Base-by-base conservation (phyloP, 352 stramenopile genomes). In the Globisporangium echinulatum region DNA sequence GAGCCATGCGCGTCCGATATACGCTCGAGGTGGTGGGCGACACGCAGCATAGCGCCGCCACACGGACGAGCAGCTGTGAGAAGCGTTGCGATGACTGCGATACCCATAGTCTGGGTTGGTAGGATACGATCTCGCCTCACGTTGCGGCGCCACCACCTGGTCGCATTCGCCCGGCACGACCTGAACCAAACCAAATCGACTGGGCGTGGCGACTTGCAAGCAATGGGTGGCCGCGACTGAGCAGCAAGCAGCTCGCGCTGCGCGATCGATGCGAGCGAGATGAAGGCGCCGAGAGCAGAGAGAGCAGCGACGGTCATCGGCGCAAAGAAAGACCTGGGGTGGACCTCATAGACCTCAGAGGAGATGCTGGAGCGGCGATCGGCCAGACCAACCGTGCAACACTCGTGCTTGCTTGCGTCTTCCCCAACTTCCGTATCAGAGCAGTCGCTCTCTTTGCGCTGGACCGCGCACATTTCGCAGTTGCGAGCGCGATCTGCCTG, bases 321-420 rank as follows among this genome's bases (percentile, higher is more conserved):
- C 11, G 43, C 43, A 48, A 48, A 47, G 38, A 55, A 56, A 47
- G 52, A 57, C 39, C 38, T 58, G 52, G 52, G 52, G 52, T 58
- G 52, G 52, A 58, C 52, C 52, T 58, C 40, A 48, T 37, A 17
- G 15, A 19, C 52, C 52, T 58, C 52, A 50, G 52, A 33, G 52
- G 40, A 37, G 52, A 58, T 47, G 51, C 51, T 46, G 19, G 36
- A 33, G 25, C 25, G 25, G 25, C 36, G 49, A 54, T 13, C 36
- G 9, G n/a, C 49, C 13, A 54, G 25, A 33, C 25, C 25, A 33
- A 33, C 25, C 2, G 25, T 33, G 25, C 25, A 19, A 17, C 36
- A 54, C 49, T 54, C 49, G 49, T 54, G 49, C 4, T 17, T 54
- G 19, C 43, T 15, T 17, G 43, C 43, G 43, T 13, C 43, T 48